Evolutionary conservation across 768 basidiomycete genomes (phyloP), one percentile per base, ranked within the genome.

Genomic region (Daedaleopsis nitida): DNA sequence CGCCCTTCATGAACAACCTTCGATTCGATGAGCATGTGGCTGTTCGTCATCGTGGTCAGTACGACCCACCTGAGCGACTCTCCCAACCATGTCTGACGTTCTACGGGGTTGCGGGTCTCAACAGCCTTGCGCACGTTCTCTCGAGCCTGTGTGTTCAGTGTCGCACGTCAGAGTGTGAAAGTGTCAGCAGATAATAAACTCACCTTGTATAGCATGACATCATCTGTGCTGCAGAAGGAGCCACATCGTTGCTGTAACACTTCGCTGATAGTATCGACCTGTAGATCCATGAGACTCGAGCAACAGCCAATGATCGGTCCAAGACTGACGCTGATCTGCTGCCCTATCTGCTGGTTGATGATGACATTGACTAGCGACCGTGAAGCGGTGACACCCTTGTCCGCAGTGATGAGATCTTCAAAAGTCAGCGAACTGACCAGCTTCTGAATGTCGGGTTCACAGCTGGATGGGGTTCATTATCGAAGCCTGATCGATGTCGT

Each of bases 241-340:
- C 96, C 96, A 66, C 97, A 99, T 72, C 94, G 83, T 68, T 92
- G 88, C 70, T 98, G 96, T 42, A 99, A 76, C 45, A 95, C 87
- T 68, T 98, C 95, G 71, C 94, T 96, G 73, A 99, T 92, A 7
- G 94, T 92, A 74, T 99, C 97, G 64, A 99, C 92, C 95, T 96
- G 55, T 3, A 19, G 1, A 9, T 16, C 11, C 17, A 24, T 54
- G 17, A 43, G 39, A 21, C 24, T 17, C 17, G 34, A 21, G 51
- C 39, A 39, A 16, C 14, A 38, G 8, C 16, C 1, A 9, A 7
- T n/a, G 19, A 32, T 32, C 7, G 27, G 3, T 32, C 19, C n/a
- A 23, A 21, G 14, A 73, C 91, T 68, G 73, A 96, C 95, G 65
- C 92, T 94, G 54, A 95, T 92, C 71, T 98, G 95, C 71, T 96